These are phyloP conservation scores for Penicillium digitatum DNA, from an alignment of 2,329 filamentous ascomycete genomes.

Conservation along the genomic window DNA sequence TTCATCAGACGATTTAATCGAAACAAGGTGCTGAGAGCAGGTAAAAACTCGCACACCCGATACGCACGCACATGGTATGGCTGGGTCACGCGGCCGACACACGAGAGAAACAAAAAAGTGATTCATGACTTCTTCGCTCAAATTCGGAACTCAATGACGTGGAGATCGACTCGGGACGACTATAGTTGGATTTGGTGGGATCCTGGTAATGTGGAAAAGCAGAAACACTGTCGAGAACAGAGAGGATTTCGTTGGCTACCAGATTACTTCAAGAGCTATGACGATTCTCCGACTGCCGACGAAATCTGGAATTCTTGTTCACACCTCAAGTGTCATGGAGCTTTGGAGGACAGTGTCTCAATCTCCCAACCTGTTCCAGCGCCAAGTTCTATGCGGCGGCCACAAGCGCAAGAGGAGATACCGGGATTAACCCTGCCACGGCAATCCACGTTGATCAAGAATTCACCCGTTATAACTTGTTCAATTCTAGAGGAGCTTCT, in stretches of 20 bases:
- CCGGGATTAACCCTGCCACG: neutral
- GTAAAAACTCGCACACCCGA: constrained; percentile 30
- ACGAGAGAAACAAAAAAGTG: constrained; percentile 29
- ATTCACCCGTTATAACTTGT: neutral
- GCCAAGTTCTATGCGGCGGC: neutral
- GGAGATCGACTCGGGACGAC: constrained; percentile 35
- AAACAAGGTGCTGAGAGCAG: constrained; percentile 31
- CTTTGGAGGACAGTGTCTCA: neutral
- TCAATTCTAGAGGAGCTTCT: constrained; percentile 4
- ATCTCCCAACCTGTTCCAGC: neutral
- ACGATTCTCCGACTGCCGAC: constrained; percentile 22
- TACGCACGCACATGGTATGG: constrained; percentile 44
- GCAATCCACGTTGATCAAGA: neutral
- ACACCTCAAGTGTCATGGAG: constrained; percentile 4
- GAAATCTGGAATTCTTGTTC: constrained; percentile 27
- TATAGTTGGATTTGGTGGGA: constrained; percentile 45
- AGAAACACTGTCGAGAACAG: constrained; percentile 19
- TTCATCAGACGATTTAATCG: constrained; percentile 37
- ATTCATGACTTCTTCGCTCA: constrained; percentile 19
- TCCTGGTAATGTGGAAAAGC: constrained; percentile 26
- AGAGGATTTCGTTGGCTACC: constrained; percentile 24
- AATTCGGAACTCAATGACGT: constrained; percentile 29
- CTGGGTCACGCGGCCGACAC: constrained; percentile 35
- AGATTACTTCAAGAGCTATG: constrained; percentile 27
- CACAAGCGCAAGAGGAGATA: neutral